These are phyloP conservation scores for Penstemon davidsonii DNA, from an alignment of 257 asterid species.

Conservation along the genomic window DNA sequence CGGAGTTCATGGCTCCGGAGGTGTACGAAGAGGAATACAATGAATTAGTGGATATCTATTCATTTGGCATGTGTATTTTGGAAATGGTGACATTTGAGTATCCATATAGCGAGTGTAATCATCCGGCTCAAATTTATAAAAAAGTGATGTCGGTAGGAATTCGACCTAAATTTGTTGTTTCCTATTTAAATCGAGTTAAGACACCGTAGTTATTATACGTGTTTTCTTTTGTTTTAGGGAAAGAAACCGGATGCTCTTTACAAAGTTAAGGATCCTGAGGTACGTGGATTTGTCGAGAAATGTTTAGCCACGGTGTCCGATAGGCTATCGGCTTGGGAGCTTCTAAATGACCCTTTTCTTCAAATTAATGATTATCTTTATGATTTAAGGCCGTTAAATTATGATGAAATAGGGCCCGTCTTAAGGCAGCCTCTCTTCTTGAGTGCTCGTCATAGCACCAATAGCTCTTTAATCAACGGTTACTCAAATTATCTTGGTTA, in stretches of 20 bases:
- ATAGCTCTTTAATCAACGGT: conserved; percentile 39
- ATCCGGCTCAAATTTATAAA: conserved; percentile 75
- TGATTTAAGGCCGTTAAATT: conserved; percentile 41
- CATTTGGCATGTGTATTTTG: conserved; percentile 78
- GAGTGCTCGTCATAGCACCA: conserved; percentile 41
- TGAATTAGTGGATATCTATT: conserved; percentile 65
- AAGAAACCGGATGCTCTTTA: conserved; percentile 67
- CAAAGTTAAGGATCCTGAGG: conserved; percentile 60
- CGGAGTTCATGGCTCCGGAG: conserved; percentile 86
- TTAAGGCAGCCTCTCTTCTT: conserved; percentile 34
- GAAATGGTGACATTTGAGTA: conserved; percentile 78
- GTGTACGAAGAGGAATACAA: conserved; percentile 75
- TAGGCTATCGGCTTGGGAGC: conserved; percentile 70
- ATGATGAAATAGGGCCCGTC: conserved; percentile 36
- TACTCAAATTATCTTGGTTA: conserved; percentile 38
- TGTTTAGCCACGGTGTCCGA: conserved; percentile 60
- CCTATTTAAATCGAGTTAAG: not conserved
- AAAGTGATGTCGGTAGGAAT: conserved; percentile 67
- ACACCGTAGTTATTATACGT: not conserved
- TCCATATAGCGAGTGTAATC: conserved; percentile 72
- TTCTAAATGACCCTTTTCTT: conserved; percentile 70
- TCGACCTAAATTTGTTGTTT: not conserved
- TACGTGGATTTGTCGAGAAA: conserved; percentile 64
- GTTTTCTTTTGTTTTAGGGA: conserved; percentile 38
- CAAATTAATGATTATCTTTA: conserved; percentile 42